Evolutionary conservation across 139 green algal genomes (phyloP), one percentile per base, ranked within the genome.

Genomic region (Chlorella sp.): DNA sequence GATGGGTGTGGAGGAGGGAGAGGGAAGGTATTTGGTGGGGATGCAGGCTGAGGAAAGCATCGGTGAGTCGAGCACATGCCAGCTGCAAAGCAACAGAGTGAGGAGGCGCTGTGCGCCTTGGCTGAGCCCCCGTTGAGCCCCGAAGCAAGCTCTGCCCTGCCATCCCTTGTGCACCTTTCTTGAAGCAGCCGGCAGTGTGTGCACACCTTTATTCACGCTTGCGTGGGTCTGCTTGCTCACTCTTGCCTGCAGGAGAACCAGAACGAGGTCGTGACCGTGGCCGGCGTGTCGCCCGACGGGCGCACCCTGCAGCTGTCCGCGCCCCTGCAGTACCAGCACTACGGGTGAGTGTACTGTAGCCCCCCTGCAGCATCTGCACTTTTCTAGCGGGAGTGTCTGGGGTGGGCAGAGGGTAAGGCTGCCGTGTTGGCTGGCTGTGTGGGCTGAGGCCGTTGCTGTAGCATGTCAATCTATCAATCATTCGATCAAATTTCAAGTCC

Each of bases 211-310:
- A 1, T 18, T 28, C 21, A 5, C 36, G 30, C 19, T 82, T n/a
- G n/a, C n/a, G n/a, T n/a, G n/a, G n/a, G 48, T 57, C 9, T 57
- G 48, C 7, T 57, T 57, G 48, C 5, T 9, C 48, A 57, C 48
- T n/a, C 48, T 15, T 84, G 39, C 32, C 14, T n/a, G 68, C 90
- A 91, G 85, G 83, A 93, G 53, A 96, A 96, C 87, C 91, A 95
- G 73, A 95, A 95, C 82, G 93, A 95, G 89, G 93, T 94, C 64
- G 64, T 87, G 37, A 91, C 86, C 53, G 81, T 95, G 16, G 26
- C 57, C 15, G 87, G 76, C 18, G 86, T 94, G 26, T 90, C 84
- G 11, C 1, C 77, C 15, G 92, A 92, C 34, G 78, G 90, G 37
- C 86, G 76, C 16, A 94, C 92, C 0, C 0, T 95, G 1, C 61